Base-by-base conservation (phyloP, 2,329 filamentous ascomycete species). In the Cryoendolithus antarcticus region DNA sequence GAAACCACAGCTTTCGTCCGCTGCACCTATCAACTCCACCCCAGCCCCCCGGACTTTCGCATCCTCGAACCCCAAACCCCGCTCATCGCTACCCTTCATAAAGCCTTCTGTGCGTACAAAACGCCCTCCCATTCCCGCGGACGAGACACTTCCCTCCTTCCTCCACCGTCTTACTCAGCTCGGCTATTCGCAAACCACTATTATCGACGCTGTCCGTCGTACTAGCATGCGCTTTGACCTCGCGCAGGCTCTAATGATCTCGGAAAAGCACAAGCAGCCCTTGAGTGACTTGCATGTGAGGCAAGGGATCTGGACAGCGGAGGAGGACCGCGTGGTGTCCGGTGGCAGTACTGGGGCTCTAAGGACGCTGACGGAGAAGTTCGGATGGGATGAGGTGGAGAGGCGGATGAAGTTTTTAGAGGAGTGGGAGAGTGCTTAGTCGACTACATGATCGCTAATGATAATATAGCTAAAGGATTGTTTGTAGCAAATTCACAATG, bases 271-370 rank as follows among this genome's bases (percentile, higher is more conserved):
- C 24, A 27, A 27, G 24, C 24, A 8, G 7, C 24, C 24, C 6
- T 8, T 27, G 6, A 27, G 24, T 8, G 24, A 27, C 24, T 27
- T 8, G 24, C 6, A 27, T 8, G 63, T 62, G 4, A 67, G 69
- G 0, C 51, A 64, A 2, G 66, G 63, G 1, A 66, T 83, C 1
- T 85, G 77, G 77, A 72, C 66, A 2, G 48, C 53, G 27, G 50
- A 56, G 2, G 80, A 84, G 30, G 80, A 83, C 50, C 49, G 58
- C 2, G 58, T 58, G 40, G 48, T 65, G 37, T 27, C 6, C 7
- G 24, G 24, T 7, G 54, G 61, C 46, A 43, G 61, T 40, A 49
- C 59, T 30, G 52, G 65, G 46, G 60, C 55, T 4, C 42, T 67
- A 34, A 53, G 50, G 12, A 42, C 34, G 38, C 40, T 74, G 41